phyloP scores from a whole-genome alignment of 2,329 filamentous ascomycete species.

The Colletotrichum lindemuthianum region DNA sequence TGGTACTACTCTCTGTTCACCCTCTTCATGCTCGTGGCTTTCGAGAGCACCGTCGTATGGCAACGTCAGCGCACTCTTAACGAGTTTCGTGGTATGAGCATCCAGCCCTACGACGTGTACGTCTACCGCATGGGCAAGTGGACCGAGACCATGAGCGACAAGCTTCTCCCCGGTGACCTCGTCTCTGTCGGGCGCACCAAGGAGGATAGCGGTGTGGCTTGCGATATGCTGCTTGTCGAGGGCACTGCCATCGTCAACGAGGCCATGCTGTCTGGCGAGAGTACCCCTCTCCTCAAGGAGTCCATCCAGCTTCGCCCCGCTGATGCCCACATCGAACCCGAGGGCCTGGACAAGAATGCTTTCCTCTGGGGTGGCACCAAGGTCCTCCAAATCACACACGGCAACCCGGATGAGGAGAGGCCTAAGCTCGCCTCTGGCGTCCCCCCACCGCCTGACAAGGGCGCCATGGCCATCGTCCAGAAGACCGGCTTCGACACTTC shows the following conservation, averaged over 20 bases:
- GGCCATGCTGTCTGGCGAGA: slow-evolving; percentile 98
- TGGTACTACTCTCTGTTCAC: slow-evolving; percentile 99
- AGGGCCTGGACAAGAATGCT: slow-evolving; percentile 94
- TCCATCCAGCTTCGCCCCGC: slow-evolving; percentile 89
- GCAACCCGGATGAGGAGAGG: slow-evolving; percentile 78
- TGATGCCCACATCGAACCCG: slow-evolving; percentile 83
- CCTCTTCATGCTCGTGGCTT: slow-evolving; percentile 96
- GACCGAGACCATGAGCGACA: slow-evolving; percentile 89
- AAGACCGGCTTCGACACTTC: slow-evolving; percentile 99
- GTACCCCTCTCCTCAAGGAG: slow-evolving; percentile 95
- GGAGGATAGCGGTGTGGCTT: slow-evolving; percentile 96
- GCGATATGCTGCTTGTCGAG: slow-evolving; percentile 95
- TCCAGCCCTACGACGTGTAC: slow-evolving; percentile 96
- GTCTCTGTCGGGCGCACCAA: slow-evolving; percentile 93
- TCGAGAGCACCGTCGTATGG: slow-evolving; percentile 99
- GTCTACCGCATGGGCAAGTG: slow-evolving; percentile 89
- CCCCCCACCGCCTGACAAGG: slow-evolving; percentile 87
- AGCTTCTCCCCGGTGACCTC: slow-evolving; percentile 90
- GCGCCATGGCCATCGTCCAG: slow-evolving; percentile 91
- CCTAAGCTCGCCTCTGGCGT: slow-evolving; percentile 80
- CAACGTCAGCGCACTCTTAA: slow-evolving; percentile 94
- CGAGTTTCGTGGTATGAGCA: slow-evolving; percentile 99
- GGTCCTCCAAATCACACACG: slow-evolving; percentile 93
- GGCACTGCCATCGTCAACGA: slow-evolving; percentile 98
- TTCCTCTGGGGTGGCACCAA: slow-evolving; percentile 98